Evolutionary conservation across 2,329 filamentous ascomycete species (phyloP), one percentile per base, ranked within the genome.

Genomic region (Xylaria sp.): DNA sequence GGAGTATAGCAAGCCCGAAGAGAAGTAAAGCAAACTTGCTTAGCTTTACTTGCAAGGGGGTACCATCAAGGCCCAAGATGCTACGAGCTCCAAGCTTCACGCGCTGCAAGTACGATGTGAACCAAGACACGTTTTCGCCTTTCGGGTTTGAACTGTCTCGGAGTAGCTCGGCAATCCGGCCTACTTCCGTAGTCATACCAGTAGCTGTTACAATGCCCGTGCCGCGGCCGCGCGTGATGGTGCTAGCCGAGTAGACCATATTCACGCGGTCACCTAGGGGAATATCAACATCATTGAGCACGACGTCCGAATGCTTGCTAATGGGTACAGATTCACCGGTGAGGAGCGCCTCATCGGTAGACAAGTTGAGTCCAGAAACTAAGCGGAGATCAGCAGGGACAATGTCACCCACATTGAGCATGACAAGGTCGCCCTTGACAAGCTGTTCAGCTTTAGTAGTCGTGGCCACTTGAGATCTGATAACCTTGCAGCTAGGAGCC

Each of bases 21-120:
- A 97, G 87, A 3, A 93, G 78, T 51, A 96, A 89, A 32, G 94
- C 93, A 75, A 97, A 90, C 80, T 94, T 93, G 81, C 92, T 93
- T 60, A 97, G 85, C 76, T 93, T 95, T 72, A 91, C 90, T 81
- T 97, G 93, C 54, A 97, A 84, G 0, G 94, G 94, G 1, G 94
- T 97, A 58, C 93, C 93, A 63, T 92, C 86, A 2, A 90, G 79
- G 64, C 88, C 90, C 51, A 92, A 84, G 68, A 92, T 84, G 71
- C 85, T 85, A 68, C 81, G 81, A 51, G 75, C 66, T 12, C 75
- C 80, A 51, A 79, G 79, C 64, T 81, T 81, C 48, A 82, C 67
- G 54, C 85, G 84, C 62, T 81, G 82, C 75, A 77, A 80, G 74
- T 82, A 82, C 70, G 83, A 75, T 34, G 81, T 78, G 54, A 81